Evolutionary conservation across 2,329 filamentous ascomycete genomes (phyloP).

Genomic region (Ascochyta pisi): DNA sequence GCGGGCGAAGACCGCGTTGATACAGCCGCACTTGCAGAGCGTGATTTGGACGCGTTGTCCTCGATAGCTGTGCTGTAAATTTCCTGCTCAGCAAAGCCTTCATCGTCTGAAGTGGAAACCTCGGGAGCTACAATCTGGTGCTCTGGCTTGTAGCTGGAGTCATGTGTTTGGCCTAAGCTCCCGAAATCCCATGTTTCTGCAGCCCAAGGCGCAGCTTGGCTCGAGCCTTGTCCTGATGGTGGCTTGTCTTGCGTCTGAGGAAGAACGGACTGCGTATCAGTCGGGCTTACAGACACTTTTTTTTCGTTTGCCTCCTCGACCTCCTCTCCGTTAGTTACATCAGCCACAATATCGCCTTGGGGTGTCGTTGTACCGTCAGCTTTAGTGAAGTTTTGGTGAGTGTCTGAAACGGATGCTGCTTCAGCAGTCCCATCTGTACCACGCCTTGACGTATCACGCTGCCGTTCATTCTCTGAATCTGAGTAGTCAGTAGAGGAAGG

Average conservation of each 20-base stretch:
- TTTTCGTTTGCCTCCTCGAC: neutral
- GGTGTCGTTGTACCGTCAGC: neutral
- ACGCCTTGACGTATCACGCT: neutral
- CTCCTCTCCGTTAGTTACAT: neutral
- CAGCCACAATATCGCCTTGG: no score
- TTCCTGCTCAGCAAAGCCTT: constrained; percentile 13
- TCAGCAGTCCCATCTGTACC: neutral
- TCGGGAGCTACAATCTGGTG: neutral
- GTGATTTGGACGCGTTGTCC: constrained; percentile 13
- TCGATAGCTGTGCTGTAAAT: constrained; percentile 12
- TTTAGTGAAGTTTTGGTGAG: neutral
- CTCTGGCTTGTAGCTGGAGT: neutral
- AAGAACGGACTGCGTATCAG: neutral
- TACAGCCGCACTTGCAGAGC: constrained; percentile 18
- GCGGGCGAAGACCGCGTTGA: constrained; percentile 34
- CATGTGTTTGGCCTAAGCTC: neutral
- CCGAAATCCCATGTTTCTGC: constrained; percentile 16
- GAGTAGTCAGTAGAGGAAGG: constrained; percentile 9
- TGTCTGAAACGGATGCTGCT: neutral
- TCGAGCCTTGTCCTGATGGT: neutral
- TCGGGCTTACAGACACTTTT: no score
- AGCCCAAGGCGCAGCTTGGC: constrained; percentile 7
- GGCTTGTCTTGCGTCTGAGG: constrained; percentile 3
- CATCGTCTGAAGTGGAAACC: constrained; percentile 9
- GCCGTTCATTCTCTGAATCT: constrained; percentile 10